Evolutionary conservation across 2,329 filamentous ascomycete species (phyloP).

Genomic region (Apiospora hydei): DNA sequence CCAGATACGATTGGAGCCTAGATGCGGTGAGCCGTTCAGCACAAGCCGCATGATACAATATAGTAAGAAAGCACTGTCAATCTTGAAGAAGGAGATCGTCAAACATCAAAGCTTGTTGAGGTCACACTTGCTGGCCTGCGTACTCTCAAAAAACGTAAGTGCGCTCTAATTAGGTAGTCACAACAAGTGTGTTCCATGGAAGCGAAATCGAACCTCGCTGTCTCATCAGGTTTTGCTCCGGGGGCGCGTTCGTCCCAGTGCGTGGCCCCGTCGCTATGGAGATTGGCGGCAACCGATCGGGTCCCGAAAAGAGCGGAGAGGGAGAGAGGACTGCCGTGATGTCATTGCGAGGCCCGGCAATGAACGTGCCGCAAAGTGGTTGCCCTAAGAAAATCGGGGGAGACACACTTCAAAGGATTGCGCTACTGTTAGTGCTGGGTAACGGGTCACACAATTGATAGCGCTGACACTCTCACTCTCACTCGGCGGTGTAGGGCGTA

Average conservation of each 20-base stretch:
- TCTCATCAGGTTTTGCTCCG: neutral
- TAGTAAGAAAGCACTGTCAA: neutral
- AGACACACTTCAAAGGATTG: neutral
- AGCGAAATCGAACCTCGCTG: neutral
- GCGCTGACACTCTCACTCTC: neutral
- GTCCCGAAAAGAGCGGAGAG: neutral
- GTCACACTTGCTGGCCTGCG: neutral
- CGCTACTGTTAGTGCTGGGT: neutral
- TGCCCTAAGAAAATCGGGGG: slow-evolving; percentile 1
- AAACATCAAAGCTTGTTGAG: neutral
- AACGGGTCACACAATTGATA: neutral
- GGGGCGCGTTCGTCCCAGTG: neutral
- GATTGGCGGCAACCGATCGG: slow-evolving; percentile 1
- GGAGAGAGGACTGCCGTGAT: neutral
- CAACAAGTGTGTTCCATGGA: neutral
- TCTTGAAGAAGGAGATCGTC: neutral
- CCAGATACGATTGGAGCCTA: neutral
- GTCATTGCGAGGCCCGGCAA: slow-evolving; percentile 1
- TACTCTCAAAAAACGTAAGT: neutral
- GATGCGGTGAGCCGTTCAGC: neutral
- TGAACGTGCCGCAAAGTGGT: neutral
- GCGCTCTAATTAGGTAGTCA: neutral
- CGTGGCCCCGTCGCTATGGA: slow-evolving; percentile 6
- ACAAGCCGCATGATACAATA: neutral
- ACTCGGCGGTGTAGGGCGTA: neutral